phyloP scores from a whole-genome alignment of 257 asterid species.

The Eucommia ulmoides region DNA sequence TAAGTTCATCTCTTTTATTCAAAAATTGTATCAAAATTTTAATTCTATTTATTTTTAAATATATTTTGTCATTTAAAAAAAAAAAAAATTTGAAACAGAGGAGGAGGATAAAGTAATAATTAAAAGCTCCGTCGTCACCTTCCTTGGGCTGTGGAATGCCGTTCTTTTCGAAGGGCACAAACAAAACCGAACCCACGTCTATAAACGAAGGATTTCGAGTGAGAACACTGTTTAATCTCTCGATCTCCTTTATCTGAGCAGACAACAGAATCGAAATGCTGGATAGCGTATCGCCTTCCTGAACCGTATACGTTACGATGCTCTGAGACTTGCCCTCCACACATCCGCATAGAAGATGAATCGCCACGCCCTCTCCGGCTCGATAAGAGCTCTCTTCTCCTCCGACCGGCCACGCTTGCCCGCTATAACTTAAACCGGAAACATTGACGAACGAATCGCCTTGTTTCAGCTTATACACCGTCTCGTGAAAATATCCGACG shows the following conservation, averaged over 20 bases:
- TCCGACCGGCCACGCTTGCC: slow-evolving; percentile 40
- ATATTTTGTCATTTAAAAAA: too few species aligned
- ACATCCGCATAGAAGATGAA: slow-evolving; percentile 68
- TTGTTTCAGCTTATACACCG: slow-evolving; percentile 20
- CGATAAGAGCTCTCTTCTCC: slow-evolving; percentile 17
- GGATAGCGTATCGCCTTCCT: slow-evolving; percentile 43
- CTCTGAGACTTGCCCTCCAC: slow-evolving; percentile 33
- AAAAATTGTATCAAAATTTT: too few species aligned
- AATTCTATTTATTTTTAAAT: too few species aligned
- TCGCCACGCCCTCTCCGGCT: slow-evolving; percentile 15
- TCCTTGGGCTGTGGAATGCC: slow-evolving; percentile 23
- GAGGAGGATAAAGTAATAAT: too few species aligned
- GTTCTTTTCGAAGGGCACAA: slow-evolving; percentile 45
- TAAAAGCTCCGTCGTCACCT: slow-evolving; percentile 12
- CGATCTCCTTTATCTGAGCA: slow-evolving; percentile 32
- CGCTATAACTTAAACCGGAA: slow-evolving; percentile 36
- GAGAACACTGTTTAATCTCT: slow-evolving; percentile 40
- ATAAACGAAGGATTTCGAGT: slow-evolving; percentile 21
- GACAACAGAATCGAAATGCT: slow-evolving; percentile 28
- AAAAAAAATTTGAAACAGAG: too few species aligned
- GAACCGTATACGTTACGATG: slow-evolving; percentile 67
- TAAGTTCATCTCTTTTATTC: too few species aligned
- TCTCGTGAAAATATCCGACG: slow-evolving; percentile 47
- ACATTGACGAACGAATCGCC: slow-evolving; percentile 29
- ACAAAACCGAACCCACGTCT: slow-evolving; percentile 47